Base-by-base conservation (phyloP, 2,329 filamentous ascomycete species). In the Aspergillus versicolor region DNA sequence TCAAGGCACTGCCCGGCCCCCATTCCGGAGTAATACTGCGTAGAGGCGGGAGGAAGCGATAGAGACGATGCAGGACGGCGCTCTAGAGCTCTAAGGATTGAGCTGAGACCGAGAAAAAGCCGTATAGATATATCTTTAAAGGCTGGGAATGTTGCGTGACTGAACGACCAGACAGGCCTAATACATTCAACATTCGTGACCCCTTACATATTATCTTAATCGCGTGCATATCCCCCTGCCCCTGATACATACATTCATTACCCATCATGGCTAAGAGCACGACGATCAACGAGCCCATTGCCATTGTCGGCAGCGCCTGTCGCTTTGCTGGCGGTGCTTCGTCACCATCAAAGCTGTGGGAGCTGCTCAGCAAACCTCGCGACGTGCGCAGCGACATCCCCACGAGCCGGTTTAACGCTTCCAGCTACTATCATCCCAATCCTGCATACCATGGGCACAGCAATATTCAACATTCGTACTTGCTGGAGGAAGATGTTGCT, bases 401-500 rank as follows among this genome's bases (percentile, higher is more conserved):
- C 13, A 44, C 17, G 13, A 27, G 12, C 3, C 56, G 63, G 22
- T 64, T 62, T 60, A 65, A 65, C 5, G 57, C 38, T 11, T 49
- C 53, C 2, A 57, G 60, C 17, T 69, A 64, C n/a, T 61, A 67
- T 32, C 65, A 67, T 47, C 61, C 59, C 4, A 58, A 68, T 37
- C 38, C 61, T 40, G 21, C 46, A 15, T 48, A 62, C 9, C 61
- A 64, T 51, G 65, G 66, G 9, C 60, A 60, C 15, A 63, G 60
- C 22, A 66, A 67, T 15, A 62, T 63, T 9, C 41, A 59, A 34
- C 57, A 64, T 5, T 64, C 62, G 0, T 61, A 67, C 30, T 67
- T 68, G 37, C 27, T 70, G 9, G 32, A 56, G 15, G 63, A 70
- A 11, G 66, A 71, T 44, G 12, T 68, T 4, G 58, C 56, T 2